phyloP scores from a whole-genome alignment of 805 yeast genomes.

The Citeromyces nyonsensis region DNA sequence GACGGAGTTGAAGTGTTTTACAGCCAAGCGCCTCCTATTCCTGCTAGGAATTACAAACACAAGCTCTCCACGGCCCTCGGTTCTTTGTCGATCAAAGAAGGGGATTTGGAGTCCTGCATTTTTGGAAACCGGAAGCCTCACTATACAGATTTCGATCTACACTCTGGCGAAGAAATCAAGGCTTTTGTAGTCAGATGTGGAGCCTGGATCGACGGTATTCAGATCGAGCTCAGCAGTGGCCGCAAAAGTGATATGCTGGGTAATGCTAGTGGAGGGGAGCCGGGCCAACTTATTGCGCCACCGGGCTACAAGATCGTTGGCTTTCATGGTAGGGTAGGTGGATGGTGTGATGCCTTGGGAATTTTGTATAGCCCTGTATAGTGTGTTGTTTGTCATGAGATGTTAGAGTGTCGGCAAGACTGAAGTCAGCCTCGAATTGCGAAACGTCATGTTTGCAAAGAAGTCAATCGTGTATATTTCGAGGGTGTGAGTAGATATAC shows the following conservation, averaged over 20 bases:
- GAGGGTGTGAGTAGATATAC: too few species aligned
- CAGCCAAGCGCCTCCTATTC: conserved; percentile 24
- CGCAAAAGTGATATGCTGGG: conserved; percentile 47
- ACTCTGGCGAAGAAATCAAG: conserved; percentile 38
- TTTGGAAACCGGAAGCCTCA: conserved; percentile 40
- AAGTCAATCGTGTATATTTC: too few species aligned
- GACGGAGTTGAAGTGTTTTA: conserved; percentile 62
- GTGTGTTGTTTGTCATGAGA: too few species aligned
- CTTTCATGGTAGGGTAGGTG: conserved; percentile 48
- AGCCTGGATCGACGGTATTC: conserved; percentile 82
- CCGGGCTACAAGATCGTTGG: conserved; percentile 48
- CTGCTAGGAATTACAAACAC: conserved; percentile 26
- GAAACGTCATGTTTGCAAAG: too few species aligned
- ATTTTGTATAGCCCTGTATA: conserved; percentile 31
- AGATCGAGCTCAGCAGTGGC: conserved; percentile 46
- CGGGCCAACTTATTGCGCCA: conserved; percentile 49
- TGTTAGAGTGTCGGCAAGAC: too few species aligned
- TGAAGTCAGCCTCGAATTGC: too few species aligned
- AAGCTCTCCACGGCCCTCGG: conserved; percentile 11
- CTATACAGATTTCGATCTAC: conserved; percentile 40
- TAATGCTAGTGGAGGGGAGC: conserved; percentile 51
- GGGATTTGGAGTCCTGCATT: conserved; percentile 5
- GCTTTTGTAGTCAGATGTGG: conserved; percentile 62
- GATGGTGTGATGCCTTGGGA: conserved; percentile 69
- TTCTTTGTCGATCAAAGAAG: not conserved